phyloP scores from a whole-genome alignment of 345 rosid genomes.

The Gossypium sturtianum region DNA sequence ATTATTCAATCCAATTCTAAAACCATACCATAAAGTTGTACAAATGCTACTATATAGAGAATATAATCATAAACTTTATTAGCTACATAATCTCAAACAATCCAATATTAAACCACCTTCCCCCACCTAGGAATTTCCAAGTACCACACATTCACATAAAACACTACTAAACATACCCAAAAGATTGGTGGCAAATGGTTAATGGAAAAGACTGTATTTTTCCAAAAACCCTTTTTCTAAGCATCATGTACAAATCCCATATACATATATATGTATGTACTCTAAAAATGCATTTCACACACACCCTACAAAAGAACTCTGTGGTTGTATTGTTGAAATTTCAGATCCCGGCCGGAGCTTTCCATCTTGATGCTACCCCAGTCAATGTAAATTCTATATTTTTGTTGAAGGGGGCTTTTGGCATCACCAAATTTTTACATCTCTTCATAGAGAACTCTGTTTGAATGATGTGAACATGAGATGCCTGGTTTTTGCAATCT shows the following conservation, averaged over 20 bases:
- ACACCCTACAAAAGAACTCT: neutral
- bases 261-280: neutral
- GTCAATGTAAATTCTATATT: neutral
- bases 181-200: constrained; percentile 3
- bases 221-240: neutral
- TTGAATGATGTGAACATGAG: neutral
- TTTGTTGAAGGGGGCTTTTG: neutral
- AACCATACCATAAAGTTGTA: too few species aligned
- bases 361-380: neutral
- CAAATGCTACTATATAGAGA: too few species aligned
- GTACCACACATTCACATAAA: constrained; percentile 2
- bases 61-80: constrained; percentile 13
- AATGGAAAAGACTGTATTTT: neutral
- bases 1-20: too few species aligned
- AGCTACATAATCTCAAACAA: constrained; percentile 12
- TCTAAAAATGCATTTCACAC: neutral
- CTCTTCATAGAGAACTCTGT: neutral
- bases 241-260: constrained; percentile 7
- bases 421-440: neutral
- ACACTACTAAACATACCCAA: constrained; percentile 11
- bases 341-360: neutral
- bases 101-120: constrained; percentile 4
- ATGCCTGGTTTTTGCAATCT: constrained; percentile 16
- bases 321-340: neutral
- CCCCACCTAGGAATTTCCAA: constrained; percentile 9